These are phyloP conservation scores for Lepidium africanum DNA, from an alignment of 345 rosid genomes.

Conservation along the genomic window DNA sequence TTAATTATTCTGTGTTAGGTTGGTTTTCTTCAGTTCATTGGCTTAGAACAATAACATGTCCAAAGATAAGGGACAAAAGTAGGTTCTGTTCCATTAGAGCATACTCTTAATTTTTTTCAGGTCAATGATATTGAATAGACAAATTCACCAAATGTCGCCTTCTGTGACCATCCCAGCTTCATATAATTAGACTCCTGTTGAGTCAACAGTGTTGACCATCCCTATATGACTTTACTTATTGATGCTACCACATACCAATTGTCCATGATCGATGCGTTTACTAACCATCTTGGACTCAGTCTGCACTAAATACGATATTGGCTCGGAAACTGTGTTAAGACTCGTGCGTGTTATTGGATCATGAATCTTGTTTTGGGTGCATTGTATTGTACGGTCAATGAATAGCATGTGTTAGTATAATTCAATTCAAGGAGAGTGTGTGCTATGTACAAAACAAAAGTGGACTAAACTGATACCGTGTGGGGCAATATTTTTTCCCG, in stretches of 20 bases:
- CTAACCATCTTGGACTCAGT: neutral
- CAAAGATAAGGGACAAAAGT: neutral
- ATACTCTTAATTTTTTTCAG: neutral
- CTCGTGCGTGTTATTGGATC: neutral
- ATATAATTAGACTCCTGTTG: neutral
- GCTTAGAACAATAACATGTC: constrained; percentile 11
- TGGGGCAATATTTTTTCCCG: constrained; percentile 11
- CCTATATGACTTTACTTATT: neutral
- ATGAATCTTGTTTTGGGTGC: neutral
- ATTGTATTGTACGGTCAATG: neutral
- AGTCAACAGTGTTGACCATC: no score
- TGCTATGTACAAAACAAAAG: neutral
- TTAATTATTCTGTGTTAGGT: neutral
- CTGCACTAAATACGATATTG: neutral
- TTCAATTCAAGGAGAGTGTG: constrained; percentile 1
- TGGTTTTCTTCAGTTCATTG: neutral
- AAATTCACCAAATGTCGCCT: neutral
- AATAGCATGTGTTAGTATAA: neutral
- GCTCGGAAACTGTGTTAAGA: neutral
- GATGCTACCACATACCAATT: neutral
- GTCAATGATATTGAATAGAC: neutral
- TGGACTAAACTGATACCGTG: constrained; percentile 3
- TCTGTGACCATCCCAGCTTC: neutral
- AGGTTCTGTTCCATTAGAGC: neutral
- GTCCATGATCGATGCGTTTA: neutral